Evolutionary conservation across 805 yeast genomes (phyloP), one percentile per base, ranked within the genome.

Genomic region (Kodamaea neixiangensis): DNA sequence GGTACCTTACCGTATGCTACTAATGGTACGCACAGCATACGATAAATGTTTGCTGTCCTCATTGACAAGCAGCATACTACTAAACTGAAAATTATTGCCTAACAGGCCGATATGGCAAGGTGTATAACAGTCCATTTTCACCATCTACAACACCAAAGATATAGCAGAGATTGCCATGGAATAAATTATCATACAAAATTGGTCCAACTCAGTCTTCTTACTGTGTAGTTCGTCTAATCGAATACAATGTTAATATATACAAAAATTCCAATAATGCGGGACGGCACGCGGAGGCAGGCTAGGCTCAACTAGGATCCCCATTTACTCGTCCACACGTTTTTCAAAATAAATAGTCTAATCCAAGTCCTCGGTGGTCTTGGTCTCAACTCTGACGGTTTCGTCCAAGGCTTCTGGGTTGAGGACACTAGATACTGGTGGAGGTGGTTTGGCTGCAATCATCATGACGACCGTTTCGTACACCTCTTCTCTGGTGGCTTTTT

Each of bases 401-500:
- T 37, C 20, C 41, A 37, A 37, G 20, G 17, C 41, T 21, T 52
- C 59, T 22, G 59, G 54, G 49, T 50, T 52, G 57, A 90, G 73
- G 58, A 87, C 83, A 55, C 81, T 78, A 42, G 87, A 82, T 57
- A 90, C 83, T 47, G 89, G 82, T 50, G 83, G 80, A 25, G 98
- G 97, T 44, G 97, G 97, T 62, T 87, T 81, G 61, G 89, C 81
- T 50, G 96, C 96, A 68, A 93, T 85, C 91, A 92, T 85, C 80
- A 87, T 80, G 60, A 91, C 87, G 60, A 93, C 80, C 59, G 85
- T 77, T 65, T 91, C 97, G 66, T 90, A 85, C 51, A 92, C 85
- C 43, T 81, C 84, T 65, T 85, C 86, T 47, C 94, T 92, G 57
- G 93, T 83, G 48, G 92, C 80, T 76, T 87, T 87, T 76, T 93